A percentile compares a stretch with the other conserved stretches of the same genome.
These are phyloP conservation scores for Hericium coralloides DNA, from an alignment of 768 basidiomycete species.

Conservation along the genomic window DNA sequence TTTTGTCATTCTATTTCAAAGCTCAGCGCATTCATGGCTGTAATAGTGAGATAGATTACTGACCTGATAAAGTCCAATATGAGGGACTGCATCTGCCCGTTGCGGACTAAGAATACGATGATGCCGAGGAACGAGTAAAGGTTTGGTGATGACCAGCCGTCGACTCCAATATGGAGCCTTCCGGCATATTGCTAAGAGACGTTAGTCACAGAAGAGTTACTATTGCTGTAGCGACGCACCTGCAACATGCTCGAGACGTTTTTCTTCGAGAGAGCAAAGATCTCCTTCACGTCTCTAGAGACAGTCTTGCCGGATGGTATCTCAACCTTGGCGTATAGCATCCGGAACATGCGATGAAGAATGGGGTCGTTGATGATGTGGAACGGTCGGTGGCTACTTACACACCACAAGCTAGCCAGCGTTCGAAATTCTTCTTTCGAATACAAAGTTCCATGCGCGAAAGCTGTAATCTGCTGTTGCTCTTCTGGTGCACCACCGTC, in stretches of 20 bases:
- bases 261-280: slow-evolving; percentile 2
- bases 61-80: slow-evolving; percentile 5
- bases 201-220: not conserved
- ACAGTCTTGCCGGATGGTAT: slow-evolving; percentile 7
- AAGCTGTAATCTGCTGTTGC: not conserved
- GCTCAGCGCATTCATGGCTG: no score
- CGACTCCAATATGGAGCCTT: slow-evolving; percentile 19
- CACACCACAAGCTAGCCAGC: slow-evolving; percentile 8
- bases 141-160: slow-evolving; percentile 10
- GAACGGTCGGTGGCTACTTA: slow-evolving; percentile 14
- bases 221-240: not conserved
- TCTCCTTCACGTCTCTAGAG: slow-evolving; percentile 8
- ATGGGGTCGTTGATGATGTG: slow-evolving; percentile 8
- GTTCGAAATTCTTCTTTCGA: slow-evolving; percentile 2
- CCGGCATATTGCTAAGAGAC: not conserved
- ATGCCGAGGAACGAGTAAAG: no score
- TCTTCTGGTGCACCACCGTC: not conserved
- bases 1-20: not conserved
- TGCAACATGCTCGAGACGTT: not conserved
- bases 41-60: no score
- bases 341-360: slow-evolving; percentile 7
- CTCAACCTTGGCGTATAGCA: no score
- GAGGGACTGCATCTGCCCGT: slow-evolving; percentile 7
- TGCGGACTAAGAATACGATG: slow-evolving; percentile 15
- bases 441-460: slow-evolving; percentile 2